Evolutionary conservation across 2,329 filamentous ascomycete species (phyloP).

Genomic region (Alternaria rosae): DNA sequence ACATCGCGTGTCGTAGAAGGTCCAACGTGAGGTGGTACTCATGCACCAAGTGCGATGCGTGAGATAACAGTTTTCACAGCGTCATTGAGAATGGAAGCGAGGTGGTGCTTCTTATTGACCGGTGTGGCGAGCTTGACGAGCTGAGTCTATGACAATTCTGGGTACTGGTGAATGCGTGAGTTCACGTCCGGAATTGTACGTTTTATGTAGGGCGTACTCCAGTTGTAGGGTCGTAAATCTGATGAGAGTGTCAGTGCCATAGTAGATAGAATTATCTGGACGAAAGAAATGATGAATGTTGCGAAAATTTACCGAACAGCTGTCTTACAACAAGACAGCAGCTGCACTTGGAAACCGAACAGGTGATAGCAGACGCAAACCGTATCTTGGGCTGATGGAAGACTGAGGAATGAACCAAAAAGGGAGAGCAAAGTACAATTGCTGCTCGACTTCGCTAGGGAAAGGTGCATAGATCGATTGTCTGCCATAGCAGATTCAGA

Average conservation of each 20-base stretch:
- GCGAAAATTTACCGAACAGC: background rate
- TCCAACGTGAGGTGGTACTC: slow-evolving; percentile 9
- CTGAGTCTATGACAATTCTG: slow-evolving; percentile 1
- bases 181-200: background rate
- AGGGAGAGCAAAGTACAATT: background rate
- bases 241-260: background rate
- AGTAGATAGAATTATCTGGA: background rate
- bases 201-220: background rate
- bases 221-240: background rate
- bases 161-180: background rate
- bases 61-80: background rate
- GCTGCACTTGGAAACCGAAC: background rate
- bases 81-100: slow-evolving; percentile 1
- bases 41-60: slow-evolving; percentile 8
- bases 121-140: background rate
- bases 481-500: background rate
- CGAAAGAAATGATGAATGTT: background rate
- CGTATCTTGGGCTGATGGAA: background rate
- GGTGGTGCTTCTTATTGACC: background rate
- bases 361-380: background rate
- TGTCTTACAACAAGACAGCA: background rate
- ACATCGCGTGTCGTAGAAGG: slow-evolving; percentile 11
- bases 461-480: background rate
- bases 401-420: background rate
- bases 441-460: background rate